phyloP scores from a whole-genome alignment of 2,329 filamentous ascomycete genomes.

The Diplodia intermedia region DNA sequence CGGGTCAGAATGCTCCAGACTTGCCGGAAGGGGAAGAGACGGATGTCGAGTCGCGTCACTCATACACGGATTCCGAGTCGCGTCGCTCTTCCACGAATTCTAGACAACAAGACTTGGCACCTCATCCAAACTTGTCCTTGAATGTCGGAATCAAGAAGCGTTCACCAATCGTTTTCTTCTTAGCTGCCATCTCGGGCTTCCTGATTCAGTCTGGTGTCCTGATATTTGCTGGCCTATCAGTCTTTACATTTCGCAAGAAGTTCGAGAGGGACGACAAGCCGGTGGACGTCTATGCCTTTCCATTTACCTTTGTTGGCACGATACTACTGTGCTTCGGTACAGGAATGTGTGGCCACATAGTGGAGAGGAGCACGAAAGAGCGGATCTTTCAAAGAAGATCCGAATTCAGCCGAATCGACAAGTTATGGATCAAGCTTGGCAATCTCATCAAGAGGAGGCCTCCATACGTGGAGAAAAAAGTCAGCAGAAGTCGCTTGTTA shows the following conservation, averaged over 20 bases:
- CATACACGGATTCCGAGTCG: not conserved
- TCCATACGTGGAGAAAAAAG: too few species aligned
- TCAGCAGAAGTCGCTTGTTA: not conserved
- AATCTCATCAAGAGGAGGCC: not conserved
- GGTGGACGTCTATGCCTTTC: not conserved
- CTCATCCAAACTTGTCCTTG: conserved; percentile 32
- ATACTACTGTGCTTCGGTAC: not conserved
- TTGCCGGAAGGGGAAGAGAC: not conserved
- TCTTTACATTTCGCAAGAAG: not conserved
- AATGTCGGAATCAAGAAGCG: conserved; percentile 34
- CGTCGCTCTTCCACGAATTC: not conserved
- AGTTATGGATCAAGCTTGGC: not conserved
- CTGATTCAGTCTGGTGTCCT: not conserved
- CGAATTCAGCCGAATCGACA: too few species aligned
- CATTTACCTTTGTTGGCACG: not conserved
- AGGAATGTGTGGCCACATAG: not conserved
- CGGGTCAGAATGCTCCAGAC: not conserved
- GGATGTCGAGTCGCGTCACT: not conserved
- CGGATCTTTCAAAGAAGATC: too few species aligned
- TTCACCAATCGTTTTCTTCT: not conserved
- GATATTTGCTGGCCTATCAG: not conserved
- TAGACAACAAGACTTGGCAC: not conserved
- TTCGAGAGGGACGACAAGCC: not conserved
- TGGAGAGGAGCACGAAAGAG: too few species aligned
- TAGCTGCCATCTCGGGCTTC: not conserved